Percentiles rank a stretch among this genome's conserved stretches.
phyloP scores from a whole-genome alignment of 768 basidiomycete species.

The Multifurca ochricompacta region DNA sequence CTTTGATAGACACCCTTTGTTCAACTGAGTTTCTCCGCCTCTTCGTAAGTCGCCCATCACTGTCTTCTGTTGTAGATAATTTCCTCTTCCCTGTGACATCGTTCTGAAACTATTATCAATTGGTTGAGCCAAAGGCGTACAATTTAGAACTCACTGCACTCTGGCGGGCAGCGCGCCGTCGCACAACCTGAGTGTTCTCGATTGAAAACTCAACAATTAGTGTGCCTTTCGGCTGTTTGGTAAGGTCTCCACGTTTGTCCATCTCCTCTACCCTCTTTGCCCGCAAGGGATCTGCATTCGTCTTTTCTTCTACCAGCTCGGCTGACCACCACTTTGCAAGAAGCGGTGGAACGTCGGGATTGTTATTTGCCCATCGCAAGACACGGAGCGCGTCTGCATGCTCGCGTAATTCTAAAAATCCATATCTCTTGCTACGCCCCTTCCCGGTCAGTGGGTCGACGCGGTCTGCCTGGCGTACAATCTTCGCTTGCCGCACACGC shows the following conservation, averaged over 20 bases:
- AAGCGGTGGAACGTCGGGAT: constrained; percentile 52
- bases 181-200: constrained; percentile 87
- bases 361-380: constrained; percentile 92
- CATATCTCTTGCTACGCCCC: constrained; percentile 88
- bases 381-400: constrained; percentile 90
- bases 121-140: neutral
- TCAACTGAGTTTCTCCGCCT: neutral
- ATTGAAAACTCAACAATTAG: constrained; percentile 95
- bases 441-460: constrained; percentile 82
- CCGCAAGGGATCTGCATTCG: constrained; percentile 41
- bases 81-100: constrained; percentile 3
- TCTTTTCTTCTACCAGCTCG: constrained; percentile 48
- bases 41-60: neutral
- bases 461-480: constrained; percentile 84
- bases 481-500: constrained; percentile 65
- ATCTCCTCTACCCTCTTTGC: constrained; percentile 55
- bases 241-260: constrained; percentile 35
- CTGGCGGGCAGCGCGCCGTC: constrained; percentile 54
- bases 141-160: constrained; percentile 29
- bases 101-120: neutral
- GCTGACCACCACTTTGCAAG: constrained; percentile 83
- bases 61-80: neutral
- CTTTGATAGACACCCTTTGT: neutral
- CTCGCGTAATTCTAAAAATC: constrained; percentile 82
- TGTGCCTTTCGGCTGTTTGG: constrained; percentile 38